A percentile compares a stretch with the other conserved stretches of the same genome.
Conservation (phyloP, 140 eudicot genomes). For the Oenanthe javanica region DNA sequence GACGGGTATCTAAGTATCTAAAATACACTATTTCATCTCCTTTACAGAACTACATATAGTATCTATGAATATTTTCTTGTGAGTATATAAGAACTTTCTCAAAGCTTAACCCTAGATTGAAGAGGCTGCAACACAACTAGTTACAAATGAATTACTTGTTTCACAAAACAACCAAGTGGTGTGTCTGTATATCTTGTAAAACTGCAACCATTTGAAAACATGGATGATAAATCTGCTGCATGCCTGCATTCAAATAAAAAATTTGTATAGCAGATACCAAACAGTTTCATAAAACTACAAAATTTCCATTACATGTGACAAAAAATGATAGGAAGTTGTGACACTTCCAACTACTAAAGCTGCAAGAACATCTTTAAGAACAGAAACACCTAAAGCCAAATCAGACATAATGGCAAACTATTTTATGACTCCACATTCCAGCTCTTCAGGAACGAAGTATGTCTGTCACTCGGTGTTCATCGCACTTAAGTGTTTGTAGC, state of each 20-base stretch:
- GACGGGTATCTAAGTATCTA: too few species aligned
- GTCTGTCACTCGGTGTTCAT: not conserved
- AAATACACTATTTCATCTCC: too few species aligned
- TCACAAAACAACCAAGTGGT: not conserved
- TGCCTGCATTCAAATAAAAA: not conserved
- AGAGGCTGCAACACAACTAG: not conserved
- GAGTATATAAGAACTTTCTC: not conserved
- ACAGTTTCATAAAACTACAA: not conserved
- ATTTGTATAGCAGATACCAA: not conserved
- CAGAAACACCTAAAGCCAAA: not conserved
- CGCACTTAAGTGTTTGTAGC: constrained; percentile 57
- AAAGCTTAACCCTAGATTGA: not conserved
- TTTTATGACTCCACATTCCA: not conserved
- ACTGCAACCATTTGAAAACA: not conserved
- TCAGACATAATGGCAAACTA: not conserved
- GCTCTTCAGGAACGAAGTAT: not conserved
- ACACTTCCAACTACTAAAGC: not conserved
- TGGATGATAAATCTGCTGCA: too few species aligned
- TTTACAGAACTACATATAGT: too few species aligned
- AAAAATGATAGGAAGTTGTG: not conserved
- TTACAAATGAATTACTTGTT: not conserved
- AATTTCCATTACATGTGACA: not conserved
- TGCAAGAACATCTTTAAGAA: not conserved
- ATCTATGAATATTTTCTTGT: too few species aligned
- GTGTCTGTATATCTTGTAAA: not conserved